Evolutionary conservation across 1,284 basidiomycete species (phyloP), one percentile per base, ranked within the genome.

Genomic region (Ustilago vetiveriae): DNA sequence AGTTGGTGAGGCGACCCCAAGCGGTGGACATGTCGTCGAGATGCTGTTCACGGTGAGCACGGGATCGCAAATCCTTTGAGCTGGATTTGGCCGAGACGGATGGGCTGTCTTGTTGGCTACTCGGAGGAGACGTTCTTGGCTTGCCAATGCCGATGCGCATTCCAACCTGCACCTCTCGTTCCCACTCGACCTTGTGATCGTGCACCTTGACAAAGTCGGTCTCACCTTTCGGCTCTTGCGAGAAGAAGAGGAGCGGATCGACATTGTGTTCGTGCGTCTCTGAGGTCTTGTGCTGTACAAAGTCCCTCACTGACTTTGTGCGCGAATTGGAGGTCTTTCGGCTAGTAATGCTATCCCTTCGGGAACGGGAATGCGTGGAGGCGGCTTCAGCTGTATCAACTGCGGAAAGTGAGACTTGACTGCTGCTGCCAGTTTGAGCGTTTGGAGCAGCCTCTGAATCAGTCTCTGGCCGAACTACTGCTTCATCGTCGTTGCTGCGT

Each of bases 71-170:
- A 35, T 59, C 63, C 36, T 56, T 68, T 24, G 58, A 35, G 30
- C 70, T 72, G 1, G 59, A 65, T 36, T 65, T 70, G 26, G 66
- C 59, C 9, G 59, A 63, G 0, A 69, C 21, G 23, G 59, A 37
- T 2, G 66, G 66, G 22, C 59, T 63, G 8, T 54, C 59, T 22
- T 51, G 40, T 14, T 40, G 53, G 14, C 63, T 67, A 39, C 11
- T 52, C 19, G 55, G 64, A 26, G 42, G 63, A 2, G 42, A 44
- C 0, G 53, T 36, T 21, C 53, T 59, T 6, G 72, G 59, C 52
- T 75, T 78, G 33, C 72, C 75, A 35, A 81, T 68, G 19, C 40
- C 46, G 17, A 81, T 58, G 24, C 75, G 67, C 19, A 81, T 51
- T 3, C 74, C 75, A 5, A 71, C 63, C 19, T 81, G 69, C 6